Base-by-base conservation (phyloP, 1,139 yeast species). In the Entelexis sorbosivorans region DNA sequence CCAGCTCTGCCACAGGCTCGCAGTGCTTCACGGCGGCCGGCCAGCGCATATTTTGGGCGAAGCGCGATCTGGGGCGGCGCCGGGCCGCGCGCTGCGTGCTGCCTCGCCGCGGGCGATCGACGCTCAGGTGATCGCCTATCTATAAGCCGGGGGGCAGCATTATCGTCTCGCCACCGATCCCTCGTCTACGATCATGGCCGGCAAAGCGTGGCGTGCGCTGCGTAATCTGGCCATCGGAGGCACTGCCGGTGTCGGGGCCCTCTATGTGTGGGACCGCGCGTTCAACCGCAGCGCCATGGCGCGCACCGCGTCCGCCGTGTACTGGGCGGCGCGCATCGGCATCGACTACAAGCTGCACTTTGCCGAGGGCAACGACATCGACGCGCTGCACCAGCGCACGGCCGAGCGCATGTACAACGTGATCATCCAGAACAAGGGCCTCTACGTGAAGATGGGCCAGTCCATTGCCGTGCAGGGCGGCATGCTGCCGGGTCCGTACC, bases 371-470 rank as follows among this genome's bases (percentile, higher is more conserved):
- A 66, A 71, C 42, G 74, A 72, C 44, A 66, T 78, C 16, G 74
- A 73, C 26, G 74, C 73, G 0, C 64, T 84, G 26, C 93, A 84
- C 60, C 79, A 77, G 53, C 65, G 76, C 28, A 76, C 79, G 31
- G 77, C 91, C 3, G 75, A 77, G 44, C 65, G 77, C 46, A 64
- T 84, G 38, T 72, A 76, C 57, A 65, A 74, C 43, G 65, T 83
- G 60, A 64, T 84, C 53, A 66, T 69, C 55, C 64, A 66, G 4
- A 84, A 84, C 62, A 81, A 79, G 61, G 93, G 94, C 0, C 70
- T 84, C 19, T 84, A 81, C 62, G 80, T 84, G 61, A 84, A 84
- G 64, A 65, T 82, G 59, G 89, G 89, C 38, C 89, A 82, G 68
- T 81, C 84, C 36, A 75, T 82, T 39, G 88, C 88, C 17, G 77